phyloP scores from a whole-genome alignment of 106 monocot genomes.

The Apostasia ramifera region DNA sequence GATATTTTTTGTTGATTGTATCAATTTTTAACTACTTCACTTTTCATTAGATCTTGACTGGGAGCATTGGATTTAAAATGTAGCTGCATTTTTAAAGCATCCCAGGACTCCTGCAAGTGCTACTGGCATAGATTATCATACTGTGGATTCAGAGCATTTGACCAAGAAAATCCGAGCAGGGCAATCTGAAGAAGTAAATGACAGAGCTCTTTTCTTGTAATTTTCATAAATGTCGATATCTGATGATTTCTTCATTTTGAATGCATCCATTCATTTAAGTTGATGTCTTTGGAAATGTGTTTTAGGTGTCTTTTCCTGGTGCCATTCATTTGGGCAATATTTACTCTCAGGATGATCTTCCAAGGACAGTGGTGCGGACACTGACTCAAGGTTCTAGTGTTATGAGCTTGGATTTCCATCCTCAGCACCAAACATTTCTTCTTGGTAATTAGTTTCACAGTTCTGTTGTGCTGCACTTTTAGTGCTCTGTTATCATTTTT shows the following conservation, averaged over 20 bases:
- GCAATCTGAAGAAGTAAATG: constrained; percentile 81
- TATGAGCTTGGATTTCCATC: constrained; percentile 99
- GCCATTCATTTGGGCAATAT: constrained; percentile 53
- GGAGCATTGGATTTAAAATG: not conserved
- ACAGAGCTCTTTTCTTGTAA: not conserved
- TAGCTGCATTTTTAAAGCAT: constrained; percentile 90
- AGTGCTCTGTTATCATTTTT: too few species aligned
- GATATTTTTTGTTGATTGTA: not conserved
- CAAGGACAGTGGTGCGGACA: constrained; percentile 69
- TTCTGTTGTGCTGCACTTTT: not conserved
- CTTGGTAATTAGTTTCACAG: constrained; percentile 40
- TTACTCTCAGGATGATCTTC: constrained; percentile 89
- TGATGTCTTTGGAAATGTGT: constrained; percentile 1
- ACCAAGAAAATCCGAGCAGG: constrained; percentile 89
- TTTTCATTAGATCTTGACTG: not conserved
- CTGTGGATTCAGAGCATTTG: constrained; percentile 87
- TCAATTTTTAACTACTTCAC: not conserved
- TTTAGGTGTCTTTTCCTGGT: constrained; percentile 82
- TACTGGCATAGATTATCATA: constrained; percentile 86
- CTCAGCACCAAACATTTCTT: constrained; percentile 85
- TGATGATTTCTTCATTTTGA: not conserved
- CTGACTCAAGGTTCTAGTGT: constrained; percentile 92
- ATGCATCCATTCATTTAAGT: not conserved
- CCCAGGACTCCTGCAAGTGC: constrained; percentile 75
- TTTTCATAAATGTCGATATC: not conserved